A percentile compares a stretch with the other conserved stretches of the same genome.
phyloP scores from a whole-genome alignment of 768 basidiomycete genomes.

The Rhodotorula kratochvilovae region DNA sequence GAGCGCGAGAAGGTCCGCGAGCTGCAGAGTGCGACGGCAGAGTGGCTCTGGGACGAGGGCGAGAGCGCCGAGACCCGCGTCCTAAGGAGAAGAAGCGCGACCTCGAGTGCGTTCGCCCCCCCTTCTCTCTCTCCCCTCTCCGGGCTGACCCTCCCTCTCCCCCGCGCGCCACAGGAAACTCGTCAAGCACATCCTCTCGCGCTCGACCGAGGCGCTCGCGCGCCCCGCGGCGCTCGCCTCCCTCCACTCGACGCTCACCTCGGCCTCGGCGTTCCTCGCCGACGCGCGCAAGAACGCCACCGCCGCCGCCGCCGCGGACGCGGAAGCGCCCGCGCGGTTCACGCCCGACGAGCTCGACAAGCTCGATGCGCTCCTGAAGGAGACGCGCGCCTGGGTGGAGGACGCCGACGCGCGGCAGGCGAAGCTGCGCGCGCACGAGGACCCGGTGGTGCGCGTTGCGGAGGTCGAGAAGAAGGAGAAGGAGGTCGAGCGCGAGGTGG shows the following conservation, averaged over 20 bases:
- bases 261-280: slow-evolving; percentile 64
- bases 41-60: slow-evolving; percentile 78
- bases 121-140: background rate
- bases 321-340: slow-evolving; percentile 64
- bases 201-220: slow-evolving; percentile 81
- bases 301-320: slow-evolving; percentile 56
- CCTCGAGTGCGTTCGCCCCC: slow-evolving; percentile 66
- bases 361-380: slow-evolving; percentile 69
- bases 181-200: slow-evolving; percentile 58
- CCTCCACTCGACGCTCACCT: slow-evolving; percentile 66
- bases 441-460: slow-evolving; percentile 76
- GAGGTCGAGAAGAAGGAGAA: slow-evolving; percentile 76
- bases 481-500: slow-evolving; percentile 34
- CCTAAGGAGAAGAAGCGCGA: slow-evolving; percentile 69
- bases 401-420: slow-evolving; percentile 79
- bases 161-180: slow-evolving; percentile 69
- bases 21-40: slow-evolving; percentile 66
- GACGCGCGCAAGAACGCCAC: slow-evolving; percentile 74
- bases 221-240: slow-evolving; percentile 81
- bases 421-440: slow-evolving; percentile 63
- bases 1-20: slow-evolving; percentile 67
- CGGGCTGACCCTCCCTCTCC: background rate
- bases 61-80: slow-evolving; percentile 74
- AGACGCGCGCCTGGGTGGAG: slow-evolving; percentile 78
- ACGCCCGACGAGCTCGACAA: slow-evolving; percentile 76